Percentiles rank a stretch among this genome's conserved stretches.
Evolutionary conservation across 108 stramenopile species (phyloP).

Genomic region (Skeletonema costatum): DNA sequence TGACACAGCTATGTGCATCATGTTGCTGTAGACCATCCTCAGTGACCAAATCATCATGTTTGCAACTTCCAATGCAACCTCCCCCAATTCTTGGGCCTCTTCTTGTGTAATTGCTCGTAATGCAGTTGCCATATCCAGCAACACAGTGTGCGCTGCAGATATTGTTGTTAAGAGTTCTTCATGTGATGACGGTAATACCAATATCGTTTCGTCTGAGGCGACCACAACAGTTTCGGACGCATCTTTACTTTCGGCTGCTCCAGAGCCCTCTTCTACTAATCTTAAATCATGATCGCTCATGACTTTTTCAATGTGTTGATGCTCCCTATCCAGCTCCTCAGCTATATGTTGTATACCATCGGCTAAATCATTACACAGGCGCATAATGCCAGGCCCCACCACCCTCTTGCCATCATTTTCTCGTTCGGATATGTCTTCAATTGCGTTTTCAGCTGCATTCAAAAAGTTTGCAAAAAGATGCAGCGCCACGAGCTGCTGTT

Average conservation of each 20-base stretch:
- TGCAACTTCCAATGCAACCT: conserved; percentile 77
- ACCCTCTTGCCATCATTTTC: conserved; percentile 40
- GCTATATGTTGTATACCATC: conserved; percentile 65
- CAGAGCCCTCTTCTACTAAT: conserved; percentile 13
- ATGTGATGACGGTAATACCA: conserved; percentile 18
- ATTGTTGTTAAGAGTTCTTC: conserved; percentile 55
- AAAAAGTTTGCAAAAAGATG: conserved; percentile 40
- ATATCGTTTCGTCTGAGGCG: conserved; percentile 9
- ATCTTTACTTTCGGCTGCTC: neutral
- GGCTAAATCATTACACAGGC: conserved; percentile 74
- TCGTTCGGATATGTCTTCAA: conserved; percentile 25
- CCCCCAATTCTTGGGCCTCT: conserved; percentile 86
- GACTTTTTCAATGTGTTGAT: conserved; percentile 46
- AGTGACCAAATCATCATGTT: conserved; percentile 66
- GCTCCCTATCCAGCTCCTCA: conserved; percentile 56
- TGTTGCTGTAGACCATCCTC: conserved; percentile 56
- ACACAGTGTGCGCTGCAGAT: conserved; percentile 46
- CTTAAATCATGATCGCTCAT: conserved; percentile 47
- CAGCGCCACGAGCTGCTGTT: conserved; percentile 34
- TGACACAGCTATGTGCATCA: conserved; percentile 42
- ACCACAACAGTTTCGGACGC: neutral
- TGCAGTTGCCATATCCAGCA: conserved; percentile 72
- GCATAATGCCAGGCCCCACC: conserved; percentile 64
- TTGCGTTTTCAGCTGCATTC: conserved; percentile 23
- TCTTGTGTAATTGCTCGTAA: conserved; percentile 65